phyloP scores from a whole-genome alignment of 805 yeast species.

The Candida coquimbonensis region DNA sequence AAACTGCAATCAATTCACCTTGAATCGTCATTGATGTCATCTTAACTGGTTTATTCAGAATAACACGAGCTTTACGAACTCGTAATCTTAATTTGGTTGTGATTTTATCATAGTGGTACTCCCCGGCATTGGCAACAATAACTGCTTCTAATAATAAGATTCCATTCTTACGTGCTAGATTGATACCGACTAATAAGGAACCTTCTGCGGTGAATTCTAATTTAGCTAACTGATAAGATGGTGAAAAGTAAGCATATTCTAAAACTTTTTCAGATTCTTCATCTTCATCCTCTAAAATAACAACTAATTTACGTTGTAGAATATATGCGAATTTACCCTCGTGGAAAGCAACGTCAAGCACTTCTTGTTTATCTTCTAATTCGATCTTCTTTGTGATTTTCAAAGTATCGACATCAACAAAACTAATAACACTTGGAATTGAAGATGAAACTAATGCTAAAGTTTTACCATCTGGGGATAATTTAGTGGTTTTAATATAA shows the following conservation, averaged over 20 bases:
- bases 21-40: conserved; percentile 7
- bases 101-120: background rate
- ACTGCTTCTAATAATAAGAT: conserved; percentile 27
- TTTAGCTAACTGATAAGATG: conserved; percentile 30
- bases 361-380: conserved; percentile 40
- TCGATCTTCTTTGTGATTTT: conserved; percentile 45
- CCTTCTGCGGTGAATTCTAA: conserved; percentile 33
- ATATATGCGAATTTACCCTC: conserved; percentile 57
- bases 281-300: conserved; percentile 1
- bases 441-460: conserved; percentile 67
- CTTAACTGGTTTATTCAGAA: conserved; percentile 46
- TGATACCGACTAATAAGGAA: conserved; percentile 37
- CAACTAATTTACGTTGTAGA: conserved; percentile 41
- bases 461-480: conserved; percentile 51
- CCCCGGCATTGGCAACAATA: conserved; percentile 11
- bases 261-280: conserved; percentile 9
- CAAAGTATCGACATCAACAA: conserved; percentile 51
- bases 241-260: conserved; percentile 14
- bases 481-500: conserved; percentile 50
- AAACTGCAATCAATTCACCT: conserved; percentile 33
- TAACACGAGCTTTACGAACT: conserved; percentile 32
- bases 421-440: conserved; percentile 53
- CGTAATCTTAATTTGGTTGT: conserved; percentile 10
- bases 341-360: conserved; percentile 60
- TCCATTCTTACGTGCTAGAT: conserved; percentile 34